Conservation (phyloP, 2,329 filamentous ascomycete species). For the Zymoseptoria pseudotritici region DNA sequence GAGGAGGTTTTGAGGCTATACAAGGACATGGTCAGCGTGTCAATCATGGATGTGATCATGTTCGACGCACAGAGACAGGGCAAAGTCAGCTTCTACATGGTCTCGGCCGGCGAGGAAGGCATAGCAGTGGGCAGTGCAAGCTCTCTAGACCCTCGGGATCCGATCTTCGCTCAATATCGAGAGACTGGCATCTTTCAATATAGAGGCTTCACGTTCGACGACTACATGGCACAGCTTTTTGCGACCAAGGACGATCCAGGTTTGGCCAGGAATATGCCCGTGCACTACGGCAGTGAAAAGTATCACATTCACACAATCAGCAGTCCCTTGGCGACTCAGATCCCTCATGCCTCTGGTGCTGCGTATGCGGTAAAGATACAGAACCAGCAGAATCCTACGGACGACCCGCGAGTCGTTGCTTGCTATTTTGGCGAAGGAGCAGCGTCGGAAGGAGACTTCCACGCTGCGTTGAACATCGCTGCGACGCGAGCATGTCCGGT, state of each 20-base stretch:
- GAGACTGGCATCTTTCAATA: slow-evolving; percentile 88
- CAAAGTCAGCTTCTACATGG: slow-evolving; percentile 95
- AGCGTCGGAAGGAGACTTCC: slow-evolving; percentile 85
- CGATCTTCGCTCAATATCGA: slow-evolving; percentile 89
- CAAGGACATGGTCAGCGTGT: slow-evolving; percentile 58
- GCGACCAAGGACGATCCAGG: slow-evolving; percentile 75
- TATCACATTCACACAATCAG: slow-evolving; percentile 85
- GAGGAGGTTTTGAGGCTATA: slow-evolving; percentile 56
- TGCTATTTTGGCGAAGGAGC: slow-evolving; percentile 91
- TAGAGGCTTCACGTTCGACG: slow-evolving; percentile 73
- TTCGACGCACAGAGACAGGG: slow-evolving; percentile 95
- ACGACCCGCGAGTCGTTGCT: slow-evolving; percentile 61
- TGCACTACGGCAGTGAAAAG: slow-evolving; percentile 82
- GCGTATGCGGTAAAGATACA: slow-evolving; percentile 84
- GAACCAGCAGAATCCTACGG: slow-evolving; percentile 61
- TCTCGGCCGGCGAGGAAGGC: slow-evolving; percentile 86
- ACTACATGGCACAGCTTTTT: slow-evolving; percentile 96
- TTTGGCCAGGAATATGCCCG: slow-evolving; percentile 87
- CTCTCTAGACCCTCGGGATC: slow-evolving; percentile 73
- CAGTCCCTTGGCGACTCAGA: slow-evolving; percentile 78
- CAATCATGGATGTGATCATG: slow-evolving; percentile 95
- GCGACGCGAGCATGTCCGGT: slow-evolving; percentile 82
- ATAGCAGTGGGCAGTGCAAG: slow-evolving; percentile 85
- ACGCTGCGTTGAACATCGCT: slow-evolving; percentile 83
- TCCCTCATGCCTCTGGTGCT: slow-evolving; percentile 79